phyloP scores from a whole-genome alignment of 2,329 filamentous ascomycete genomes.

The Apiospora pterosperma region DNA sequence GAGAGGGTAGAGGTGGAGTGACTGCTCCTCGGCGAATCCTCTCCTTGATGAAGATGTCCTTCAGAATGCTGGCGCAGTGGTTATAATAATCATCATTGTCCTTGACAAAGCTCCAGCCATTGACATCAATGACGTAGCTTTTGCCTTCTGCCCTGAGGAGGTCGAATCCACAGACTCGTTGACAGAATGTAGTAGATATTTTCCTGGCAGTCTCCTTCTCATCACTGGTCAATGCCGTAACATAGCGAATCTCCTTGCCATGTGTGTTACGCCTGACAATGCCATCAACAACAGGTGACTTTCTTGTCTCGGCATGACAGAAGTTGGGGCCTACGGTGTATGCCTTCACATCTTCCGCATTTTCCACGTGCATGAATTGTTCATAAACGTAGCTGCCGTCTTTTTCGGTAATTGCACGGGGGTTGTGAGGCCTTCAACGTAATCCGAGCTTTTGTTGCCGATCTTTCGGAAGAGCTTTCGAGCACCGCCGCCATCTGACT shows the following conservation, averaged over 20 bases:
- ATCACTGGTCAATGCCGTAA: conserved; percentile 76
- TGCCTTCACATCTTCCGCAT: conserved; percentile 96
- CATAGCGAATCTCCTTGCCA: conserved; percentile 94
- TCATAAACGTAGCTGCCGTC: conserved; percentile 91
- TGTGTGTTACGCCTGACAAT: conserved; percentile 94
- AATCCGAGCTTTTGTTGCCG: conserved; percentile 98
- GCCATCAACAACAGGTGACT: conserved; percentile 95
- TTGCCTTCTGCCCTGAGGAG: conserved; percentile 81
- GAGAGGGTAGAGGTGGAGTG: conserved; percentile 50
- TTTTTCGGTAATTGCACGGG: conserved; percentile 77
- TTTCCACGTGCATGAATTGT: conserved; percentile 94
- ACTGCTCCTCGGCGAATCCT: conserved; percentile 62
- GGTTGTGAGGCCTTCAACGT: conserved; percentile 70
- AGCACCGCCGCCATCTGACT: conserved; percentile 81
- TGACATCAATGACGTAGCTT: conserved; percentile 98
- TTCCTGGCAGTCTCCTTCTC: conserved; percentile 85
- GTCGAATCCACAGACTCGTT: conserved; percentile 94
- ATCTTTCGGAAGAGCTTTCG: conserved; percentile 93
- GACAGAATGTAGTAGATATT: conserved; percentile 88
- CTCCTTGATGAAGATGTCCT: conserved; percentile 83
- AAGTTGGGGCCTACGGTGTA: conserved; percentile 93
- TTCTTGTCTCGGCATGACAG: conserved; percentile 95
- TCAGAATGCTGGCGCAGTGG: conserved; percentile 80
- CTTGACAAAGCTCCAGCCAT: conserved; percentile 99
- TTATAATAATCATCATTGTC: conserved; percentile 99